Evolutionary conservation across 768 basidiomycete genomes (phyloP).

Genomic region (Boletus pseudopeckii): DNA sequence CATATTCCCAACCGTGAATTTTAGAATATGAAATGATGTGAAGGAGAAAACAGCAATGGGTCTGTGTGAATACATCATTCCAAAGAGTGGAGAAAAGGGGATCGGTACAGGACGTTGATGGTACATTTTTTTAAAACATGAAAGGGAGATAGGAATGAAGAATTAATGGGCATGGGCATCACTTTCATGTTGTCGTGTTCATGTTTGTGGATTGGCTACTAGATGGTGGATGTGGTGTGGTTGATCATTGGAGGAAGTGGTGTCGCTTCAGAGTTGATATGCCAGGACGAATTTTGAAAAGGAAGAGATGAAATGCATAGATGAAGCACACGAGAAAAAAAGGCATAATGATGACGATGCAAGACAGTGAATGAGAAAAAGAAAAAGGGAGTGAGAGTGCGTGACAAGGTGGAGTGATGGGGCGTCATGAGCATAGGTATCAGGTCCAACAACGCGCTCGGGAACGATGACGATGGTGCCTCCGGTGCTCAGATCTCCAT

Average conservation of each 20-base stretch:
- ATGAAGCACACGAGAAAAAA: background rate
- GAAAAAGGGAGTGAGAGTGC: background rate
- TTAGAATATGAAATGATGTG: background rate
- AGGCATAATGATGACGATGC: background rate
- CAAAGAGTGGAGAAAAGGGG: background rate
- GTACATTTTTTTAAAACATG: conserved; percentile 8
- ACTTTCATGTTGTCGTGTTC: background rate
- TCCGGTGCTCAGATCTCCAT: conserved; percentile 19
- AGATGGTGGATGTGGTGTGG: background rate
- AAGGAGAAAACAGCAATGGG: background rate
- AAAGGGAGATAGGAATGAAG: background rate
- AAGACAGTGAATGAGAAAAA: background rate
- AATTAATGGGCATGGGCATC: background rate
- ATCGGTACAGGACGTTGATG: background rate
- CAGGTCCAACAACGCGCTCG: background rate
- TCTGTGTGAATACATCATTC: background rate
- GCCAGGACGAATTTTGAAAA: background rate
- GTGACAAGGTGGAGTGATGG: background rate
- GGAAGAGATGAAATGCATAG: background rate
- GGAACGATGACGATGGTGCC: background rate
- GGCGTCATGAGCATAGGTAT: too few species aligned
- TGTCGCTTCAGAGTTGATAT: conserved; percentile 1
- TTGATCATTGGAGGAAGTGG: background rate
- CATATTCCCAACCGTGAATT: background rate
- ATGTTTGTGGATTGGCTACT: background rate